phyloP scores from a whole-genome alignment of 139 green algal species.

The Chlamydomonas sphaeroides region DNA sequence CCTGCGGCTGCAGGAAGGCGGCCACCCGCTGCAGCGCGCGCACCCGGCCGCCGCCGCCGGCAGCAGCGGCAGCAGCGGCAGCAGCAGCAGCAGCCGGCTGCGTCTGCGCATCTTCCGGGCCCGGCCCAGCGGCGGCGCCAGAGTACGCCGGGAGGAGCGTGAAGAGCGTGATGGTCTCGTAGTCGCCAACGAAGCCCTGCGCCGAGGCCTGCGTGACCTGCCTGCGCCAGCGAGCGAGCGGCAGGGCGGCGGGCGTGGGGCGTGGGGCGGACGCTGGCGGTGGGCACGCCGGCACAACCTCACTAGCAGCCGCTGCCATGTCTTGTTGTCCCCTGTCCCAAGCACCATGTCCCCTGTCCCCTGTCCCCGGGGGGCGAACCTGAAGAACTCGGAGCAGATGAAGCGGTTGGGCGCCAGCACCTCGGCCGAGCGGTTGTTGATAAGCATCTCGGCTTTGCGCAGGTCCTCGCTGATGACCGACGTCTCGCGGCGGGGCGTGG shows the following conservation, averaged over 20 bases:
- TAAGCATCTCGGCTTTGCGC: conserved; percentile 55
- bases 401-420: background rate
- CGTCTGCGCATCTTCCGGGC: background rate
- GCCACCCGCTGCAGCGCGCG: conserved; percentile 41
- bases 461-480: conserved; percentile 37
- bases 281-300: too few species aligned
- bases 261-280: too few species aligned
- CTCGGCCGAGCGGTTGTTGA: conserved; percentile 44
- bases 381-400: conserved; percentile 18
- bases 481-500: conserved; percentile 35
- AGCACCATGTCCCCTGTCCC: too few species aligned
- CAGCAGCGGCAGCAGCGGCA: background rate
- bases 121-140: background rate
- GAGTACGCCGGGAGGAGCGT: background rate
- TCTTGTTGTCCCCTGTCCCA: too few species aligned
- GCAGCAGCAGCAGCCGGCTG: background rate
- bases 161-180: conserved; percentile 22
- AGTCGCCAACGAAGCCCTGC: conserved; percentile 48
- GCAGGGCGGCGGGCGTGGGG: too few species aligned
- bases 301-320: too few species aligned
- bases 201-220: conserved; percentile 46
- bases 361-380: too few species aligned
- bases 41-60: background rate
- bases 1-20: conserved; percentile 53
- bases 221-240: too few species aligned